phyloP scores from a whole-genome alignment of 345 rosid genomes.

The Eucalyptus sp. region DNA sequence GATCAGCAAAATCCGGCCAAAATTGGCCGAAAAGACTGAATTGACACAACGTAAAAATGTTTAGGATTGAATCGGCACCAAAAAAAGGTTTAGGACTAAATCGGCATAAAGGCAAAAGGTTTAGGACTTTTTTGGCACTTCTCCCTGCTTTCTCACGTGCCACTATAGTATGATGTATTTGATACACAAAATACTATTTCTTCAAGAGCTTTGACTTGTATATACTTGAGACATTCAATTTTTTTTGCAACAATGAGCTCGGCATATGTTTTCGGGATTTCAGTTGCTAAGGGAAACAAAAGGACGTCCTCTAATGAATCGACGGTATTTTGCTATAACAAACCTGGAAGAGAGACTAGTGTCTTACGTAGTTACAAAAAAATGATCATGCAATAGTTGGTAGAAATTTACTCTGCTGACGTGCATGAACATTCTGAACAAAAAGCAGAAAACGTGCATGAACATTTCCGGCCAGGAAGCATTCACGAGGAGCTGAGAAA shows the following conservation, averaged over 20 bases:
- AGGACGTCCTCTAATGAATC: neutral
- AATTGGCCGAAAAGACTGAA: too few species aligned
- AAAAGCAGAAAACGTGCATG: conserved; percentile 4
- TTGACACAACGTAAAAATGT: too few species aligned
- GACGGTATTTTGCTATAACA: neutral
- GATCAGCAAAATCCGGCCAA: too few species aligned
- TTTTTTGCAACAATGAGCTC: neutral
- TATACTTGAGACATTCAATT: neutral
- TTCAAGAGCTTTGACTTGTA: neutral
- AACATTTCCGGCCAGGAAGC: neutral
- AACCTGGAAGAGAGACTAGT: neutral
- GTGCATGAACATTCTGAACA: neutral
- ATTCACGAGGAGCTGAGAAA: neutral
- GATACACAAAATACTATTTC: neutral
- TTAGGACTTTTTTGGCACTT: too few species aligned
- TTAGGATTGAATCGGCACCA: too few species aligned
- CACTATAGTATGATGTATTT: neutral
- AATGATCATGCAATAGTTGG: neutral
- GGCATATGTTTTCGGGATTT: neutral
- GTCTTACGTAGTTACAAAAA: neutral
- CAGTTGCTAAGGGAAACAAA: neutral
- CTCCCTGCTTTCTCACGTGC: neutral
- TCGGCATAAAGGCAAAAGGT: too few species aligned
- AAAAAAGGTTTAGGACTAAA: too few species aligned
- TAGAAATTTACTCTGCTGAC: neutral